phyloP scores from a whole-genome alignment of 768 basidiomycete genomes.

The Lactarius hengduanensis region DNA sequence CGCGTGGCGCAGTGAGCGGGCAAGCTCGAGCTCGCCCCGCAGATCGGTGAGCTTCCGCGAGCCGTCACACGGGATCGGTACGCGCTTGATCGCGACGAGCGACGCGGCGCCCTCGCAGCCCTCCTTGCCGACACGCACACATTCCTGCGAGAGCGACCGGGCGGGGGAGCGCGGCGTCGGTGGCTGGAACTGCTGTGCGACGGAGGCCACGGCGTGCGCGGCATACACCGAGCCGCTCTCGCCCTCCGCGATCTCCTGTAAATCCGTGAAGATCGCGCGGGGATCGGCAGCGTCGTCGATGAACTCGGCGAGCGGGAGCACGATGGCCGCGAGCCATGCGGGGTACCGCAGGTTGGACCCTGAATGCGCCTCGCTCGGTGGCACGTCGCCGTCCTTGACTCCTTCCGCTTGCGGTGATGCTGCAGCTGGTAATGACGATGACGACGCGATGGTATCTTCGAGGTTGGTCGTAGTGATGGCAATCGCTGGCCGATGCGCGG shows the following conservation, averaged over 20 bases:
- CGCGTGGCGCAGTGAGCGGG: slow-evolving; percentile 56
- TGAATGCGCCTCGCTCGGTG: slow-evolving; percentile 2
- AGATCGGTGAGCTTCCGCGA: slow-evolving; percentile 65
- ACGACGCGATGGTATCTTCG: background rate
- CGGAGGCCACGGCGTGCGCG: slow-evolving; percentile 33
- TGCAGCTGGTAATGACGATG: background rate
- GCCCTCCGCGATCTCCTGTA: slow-evolving; percentile 80
- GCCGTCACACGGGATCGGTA: slow-evolving; percentile 56
- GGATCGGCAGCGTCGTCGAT: slow-evolving; percentile 66
- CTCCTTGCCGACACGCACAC: background rate
- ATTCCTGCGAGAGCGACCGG: slow-evolving; percentile 1
- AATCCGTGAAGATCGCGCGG: slow-evolving; percentile 57
- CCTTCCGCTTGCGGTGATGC: background rate
- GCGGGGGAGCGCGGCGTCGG: slow-evolving; percentile 25
- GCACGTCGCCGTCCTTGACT: background rate
- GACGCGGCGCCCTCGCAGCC: background rate
- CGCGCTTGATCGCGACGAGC: slow-evolving; percentile 75
- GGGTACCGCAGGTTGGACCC: slow-evolving; percentile 48
- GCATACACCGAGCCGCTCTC: slow-evolving; percentile 72
- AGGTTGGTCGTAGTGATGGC: slow-evolving; percentile 8
- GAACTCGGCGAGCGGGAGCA: slow-evolving; percentile 58
- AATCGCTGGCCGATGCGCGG: background rate
- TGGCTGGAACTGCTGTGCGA: slow-evolving; percentile 17
- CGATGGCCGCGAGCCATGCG: slow-evolving; percentile 60
- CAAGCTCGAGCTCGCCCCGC: slow-evolving; percentile 55